Evolutionary conservation across 371 early-diverging fungal species (phyloP).

Genomic region (Funneliformis caledonium): DNA sequence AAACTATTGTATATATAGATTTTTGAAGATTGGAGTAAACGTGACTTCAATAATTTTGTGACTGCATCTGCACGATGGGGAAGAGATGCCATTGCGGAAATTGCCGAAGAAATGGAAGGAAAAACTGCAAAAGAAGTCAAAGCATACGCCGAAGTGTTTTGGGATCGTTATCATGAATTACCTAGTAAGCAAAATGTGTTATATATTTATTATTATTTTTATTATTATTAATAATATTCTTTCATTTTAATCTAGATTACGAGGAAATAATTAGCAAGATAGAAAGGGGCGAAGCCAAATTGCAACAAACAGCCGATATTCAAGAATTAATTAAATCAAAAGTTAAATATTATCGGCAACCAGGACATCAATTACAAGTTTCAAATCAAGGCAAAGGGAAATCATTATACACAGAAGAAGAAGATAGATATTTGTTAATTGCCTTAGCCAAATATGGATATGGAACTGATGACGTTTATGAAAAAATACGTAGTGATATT

Average conservation of each 20-base stretch:
- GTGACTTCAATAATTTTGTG: conserved; percentile 91
- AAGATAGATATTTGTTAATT: conserved; percentile 94
- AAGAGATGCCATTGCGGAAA: conserved; percentile 70
- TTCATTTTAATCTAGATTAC: conserved; percentile 57
- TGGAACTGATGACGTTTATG: conserved; percentile 90
- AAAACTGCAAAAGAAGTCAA: conserved; percentile 88
- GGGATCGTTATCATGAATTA: conserved; percentile 85
- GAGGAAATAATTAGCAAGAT: conserved; percentile 89
- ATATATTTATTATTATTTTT: background rate
- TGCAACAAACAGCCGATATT: conserved; percentile 79
- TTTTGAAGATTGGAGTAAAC: conserved; percentile 92
- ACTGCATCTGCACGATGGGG: conserved; percentile 93
- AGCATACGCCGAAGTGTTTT: conserved; percentile 85
- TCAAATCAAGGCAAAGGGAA: conserved; percentile 84
- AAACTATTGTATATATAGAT: conserved; percentile 56
- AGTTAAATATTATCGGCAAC: conserved; percentile 72
- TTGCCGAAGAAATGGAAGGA: conserved; percentile 85
- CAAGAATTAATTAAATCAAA: conserved; percentile 79
- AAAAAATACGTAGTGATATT: conserved; percentile 86
- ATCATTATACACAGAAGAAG: conserved; percentile 89
- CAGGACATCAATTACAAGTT: conserved; percentile 86
- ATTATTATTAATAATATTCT: background rate
- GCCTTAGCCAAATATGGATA: conserved; percentile 88
- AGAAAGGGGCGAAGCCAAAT: conserved; percentile 84
- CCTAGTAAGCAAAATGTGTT: conserved; percentile 48